A percentile compares a stretch with the other conserved stretches of the same genome.
phyloP scores from a whole-genome alignment of 441 rosid genomes.

The Syzygium syzygioides region DNA sequence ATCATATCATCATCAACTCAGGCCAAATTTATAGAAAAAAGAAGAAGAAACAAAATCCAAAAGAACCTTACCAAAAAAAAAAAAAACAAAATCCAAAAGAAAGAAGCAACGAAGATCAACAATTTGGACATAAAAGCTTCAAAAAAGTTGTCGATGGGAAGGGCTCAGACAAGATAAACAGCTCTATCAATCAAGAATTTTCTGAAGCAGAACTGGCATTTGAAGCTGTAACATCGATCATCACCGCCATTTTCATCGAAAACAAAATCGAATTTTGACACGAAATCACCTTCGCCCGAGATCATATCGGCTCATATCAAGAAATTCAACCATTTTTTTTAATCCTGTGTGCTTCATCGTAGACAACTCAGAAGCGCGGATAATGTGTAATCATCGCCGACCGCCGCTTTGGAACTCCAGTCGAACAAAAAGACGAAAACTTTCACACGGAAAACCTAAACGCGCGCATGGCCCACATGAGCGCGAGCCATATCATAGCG shows the following conservation, averaged over 20 bases:
- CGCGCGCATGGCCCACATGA: fast-evolving
- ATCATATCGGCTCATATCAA: slow-evolving; percentile 70
- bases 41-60: background rate
- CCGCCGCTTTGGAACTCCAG: background rate
- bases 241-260: slow-evolving; percentile 33
- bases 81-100: background rate
- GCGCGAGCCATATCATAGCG: background rate
- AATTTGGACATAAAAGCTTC: background rate
- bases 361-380: background rate
- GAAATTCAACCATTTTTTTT: slow-evolving; percentile 79
- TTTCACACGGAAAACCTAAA: background rate
- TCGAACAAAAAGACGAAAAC: background rate
- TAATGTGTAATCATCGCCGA: background rate
- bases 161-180: slow-evolving; percentile 50
- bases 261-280: background rate
- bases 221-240: slow-evolving; percentile 49
- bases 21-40: background rate
- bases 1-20: background rate
- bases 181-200: slow-evolving; percentile 83
- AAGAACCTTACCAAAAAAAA: too few relatives aligned
- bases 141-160: background rate
- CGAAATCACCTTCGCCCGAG: fast-evolving
- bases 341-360: slow-evolving; percentile 43
- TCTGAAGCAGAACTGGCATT: slow-evolving; percentile 98
- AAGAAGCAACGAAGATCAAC: background rate